Evolutionary conservation across 2,329 filamentous ascomycete species (phyloP).

Genomic region (Xylaria sp.): DNA sequence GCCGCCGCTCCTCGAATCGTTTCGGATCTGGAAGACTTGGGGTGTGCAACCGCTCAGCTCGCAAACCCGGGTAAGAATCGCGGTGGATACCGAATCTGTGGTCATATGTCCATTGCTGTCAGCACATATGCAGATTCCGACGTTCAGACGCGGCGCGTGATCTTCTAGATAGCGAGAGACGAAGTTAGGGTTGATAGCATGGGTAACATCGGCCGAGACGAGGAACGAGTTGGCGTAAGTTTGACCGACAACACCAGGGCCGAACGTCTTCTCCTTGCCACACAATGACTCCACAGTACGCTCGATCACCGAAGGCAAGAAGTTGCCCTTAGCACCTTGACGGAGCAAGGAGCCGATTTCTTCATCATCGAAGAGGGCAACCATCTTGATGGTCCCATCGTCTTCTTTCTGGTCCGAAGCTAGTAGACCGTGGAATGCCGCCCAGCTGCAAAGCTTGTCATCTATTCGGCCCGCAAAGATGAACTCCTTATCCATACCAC

Average conservation of each 20-base stretch:
- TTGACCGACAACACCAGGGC: slow-evolving; percentile 75
- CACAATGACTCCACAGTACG: slow-evolving; percentile 77
- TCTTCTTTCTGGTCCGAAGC: slow-evolving; percentile 67
- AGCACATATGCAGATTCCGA: slow-evolving; percentile 81
- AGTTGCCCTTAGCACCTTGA: slow-evolving; percentile 90
- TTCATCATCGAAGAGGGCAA: slow-evolving; percentile 96
- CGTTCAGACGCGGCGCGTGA: slow-evolving; percentile 88
- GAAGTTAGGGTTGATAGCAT: slow-evolving; percentile 97
- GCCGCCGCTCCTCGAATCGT: slow-evolving; percentile 88
- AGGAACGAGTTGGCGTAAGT: slow-evolving; percentile 94
- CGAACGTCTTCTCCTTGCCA: slow-evolving; percentile 56
- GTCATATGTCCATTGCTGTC: slow-evolving; percentile 97
- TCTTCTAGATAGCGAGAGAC: slow-evolving; percentile 82
- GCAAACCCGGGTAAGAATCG: slow-evolving; percentile 82
- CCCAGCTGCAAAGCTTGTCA: slow-evolving; percentile 97
- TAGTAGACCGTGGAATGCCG: slow-evolving; percentile 85
- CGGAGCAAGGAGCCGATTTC: slow-evolving; percentile 93
- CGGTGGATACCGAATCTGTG: slow-evolving; percentile 86
- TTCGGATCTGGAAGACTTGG: slow-evolving; percentile 94
- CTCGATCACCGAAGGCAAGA: slow-evolving; percentile 83
- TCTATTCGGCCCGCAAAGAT: slow-evolving; percentile 96
- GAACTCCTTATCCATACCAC: slow-evolving; percentile 89
- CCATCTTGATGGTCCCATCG: slow-evolving; percentile 83
- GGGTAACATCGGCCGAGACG: slow-evolving; percentile 90
- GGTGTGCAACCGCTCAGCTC: slow-evolving; percentile 76